Conservation (phyloP, 768 basidiomycete genomes). For the Holtermanniella nyarrowii region DNA sequence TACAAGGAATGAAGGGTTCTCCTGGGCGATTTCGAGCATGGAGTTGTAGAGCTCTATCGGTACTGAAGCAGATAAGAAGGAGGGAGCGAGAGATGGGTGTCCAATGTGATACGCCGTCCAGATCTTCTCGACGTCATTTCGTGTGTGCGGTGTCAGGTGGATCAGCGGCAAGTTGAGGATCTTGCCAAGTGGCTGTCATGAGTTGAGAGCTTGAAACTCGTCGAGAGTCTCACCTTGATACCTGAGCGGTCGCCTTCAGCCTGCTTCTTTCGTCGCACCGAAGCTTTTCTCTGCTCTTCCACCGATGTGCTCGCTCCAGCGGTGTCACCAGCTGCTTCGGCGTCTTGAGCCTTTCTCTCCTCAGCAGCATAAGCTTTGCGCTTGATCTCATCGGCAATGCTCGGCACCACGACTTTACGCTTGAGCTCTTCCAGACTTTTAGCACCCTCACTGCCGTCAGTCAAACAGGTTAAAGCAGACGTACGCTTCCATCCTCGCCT, state of each 20-base stretch:
- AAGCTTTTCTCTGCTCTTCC: slow-evolving; percentile 1
- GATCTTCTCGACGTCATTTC: slow-evolving; percentile 63
- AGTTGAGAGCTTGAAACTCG: background rate
- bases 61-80: slow-evolving; percentile 72
- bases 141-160: slow-evolving; percentile 56
- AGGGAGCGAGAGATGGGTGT: slow-evolving; percentile 66
- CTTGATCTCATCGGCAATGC: slow-evolving; percentile 11
- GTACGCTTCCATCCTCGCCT: slow-evolving; percentile 56
- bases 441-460: slow-evolving; percentile 42
- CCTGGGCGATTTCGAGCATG: slow-evolving; percentile 55
- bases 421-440: slow-evolving; percentile 43
- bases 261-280: slow-evolving; percentile 4
- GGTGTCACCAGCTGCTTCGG: background rate
- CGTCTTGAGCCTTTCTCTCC: background rate
- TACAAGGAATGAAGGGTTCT: slow-evolving; percentile 69
- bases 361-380: slow-evolving; percentile 1
- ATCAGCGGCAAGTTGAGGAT: slow-evolving; percentile 70
- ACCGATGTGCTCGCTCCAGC: background rate
- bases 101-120: slow-evolving; percentile 86
- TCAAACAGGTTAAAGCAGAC: slow-evolving; percentile 20
- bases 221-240: slow-evolving; percentile 35
- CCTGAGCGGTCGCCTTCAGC: slow-evolving; percentile 33
- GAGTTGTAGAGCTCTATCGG: slow-evolving; percentile 60
- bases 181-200: slow-evolving; percentile 59
- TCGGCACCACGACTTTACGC: slow-evolving; percentile 29